Base-by-base conservation (phyloP, 2,329 filamentous ascomycete genomes). In the Xylariaceae sp. region DNA sequence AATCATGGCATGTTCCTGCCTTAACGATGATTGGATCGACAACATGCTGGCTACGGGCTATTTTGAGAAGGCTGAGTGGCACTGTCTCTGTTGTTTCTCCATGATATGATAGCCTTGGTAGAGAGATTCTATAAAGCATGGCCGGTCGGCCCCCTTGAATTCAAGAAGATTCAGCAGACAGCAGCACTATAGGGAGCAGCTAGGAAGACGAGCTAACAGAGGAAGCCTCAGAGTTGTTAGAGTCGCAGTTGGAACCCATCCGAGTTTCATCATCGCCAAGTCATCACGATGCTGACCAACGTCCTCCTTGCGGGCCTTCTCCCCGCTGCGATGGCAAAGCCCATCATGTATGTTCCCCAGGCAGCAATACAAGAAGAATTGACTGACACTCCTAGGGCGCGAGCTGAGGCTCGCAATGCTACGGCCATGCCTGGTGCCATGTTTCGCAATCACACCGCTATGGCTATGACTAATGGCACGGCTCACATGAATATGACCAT, bases 231-330 rank as follows among this genome's bases (percentile, higher is more conserved):
- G 27, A 33, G 23, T 18, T 49, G 20, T 29, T 53, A 35, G 47
- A 37, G 13, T 45, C 11, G 50, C 18, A 41, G 24, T 35, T 29
- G 47, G 29, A 41, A 26, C 30, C 33, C 35, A 39, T 45, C 43
- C 30, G 23, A 40, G 49, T 37, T 26, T 42, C 23, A 50, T 33
- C 24, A 40, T 36, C 35, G 13, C 27, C 37, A 23, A 18, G 18
- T 51, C n/a, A 21, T 55, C 44, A 68, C 53, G 45, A 68, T 69
- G 65, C 60, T 66, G 55, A 62, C 55, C 45, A 56, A 64, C n/a
- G 24, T 65, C 42, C 49, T 69, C 41, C 54, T 67, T 16, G 65
- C 55, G 44, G 64, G 65, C 23, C 62, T 69, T 13, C 45, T 67
- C 48, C 65, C 66, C 35, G 60, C 56, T 48, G 53, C 64, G 37